These are phyloP conservation scores for Onygena corvina DNA, from an alignment of 2,329 filamentous ascomycete species.

Conservation along the genomic window DNA sequence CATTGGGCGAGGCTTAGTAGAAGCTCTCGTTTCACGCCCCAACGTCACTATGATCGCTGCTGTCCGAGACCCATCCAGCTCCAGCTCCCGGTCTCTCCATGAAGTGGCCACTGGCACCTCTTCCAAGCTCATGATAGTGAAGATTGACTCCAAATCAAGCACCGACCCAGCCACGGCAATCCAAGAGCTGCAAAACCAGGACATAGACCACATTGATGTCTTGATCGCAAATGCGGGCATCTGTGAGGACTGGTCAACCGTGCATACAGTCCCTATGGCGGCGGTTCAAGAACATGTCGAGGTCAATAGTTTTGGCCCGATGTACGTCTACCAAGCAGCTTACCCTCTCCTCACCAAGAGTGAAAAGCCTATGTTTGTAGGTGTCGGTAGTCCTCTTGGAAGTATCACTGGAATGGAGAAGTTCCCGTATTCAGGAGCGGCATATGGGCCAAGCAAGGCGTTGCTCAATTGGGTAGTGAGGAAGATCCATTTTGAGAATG, in stretches of 20 bases:
- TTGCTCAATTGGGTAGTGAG: not conserved
- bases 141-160: constrained; percentile 32
- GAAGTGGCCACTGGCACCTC: constrained; percentile 22
- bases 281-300: constrained; percentile 22
- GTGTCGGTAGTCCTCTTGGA: not conserved
- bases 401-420: not conserved
- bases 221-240: constrained; percentile 45
- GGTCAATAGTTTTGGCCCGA: constrained; percentile 28
- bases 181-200: constrained; percentile 20
- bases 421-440: not conserved
- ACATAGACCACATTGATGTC: constrained; percentile 32
- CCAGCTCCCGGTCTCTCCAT: constrained; percentile 9
- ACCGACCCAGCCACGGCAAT: constrained; percentile 27
- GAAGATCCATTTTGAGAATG: not conserved
- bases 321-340: constrained; percentile 38
- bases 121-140: constrained; percentile 32
- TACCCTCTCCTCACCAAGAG: constrained; percentile 29
- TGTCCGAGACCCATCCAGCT: constrained; percentile 14
- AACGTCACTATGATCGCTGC: constrained; percentile 23
- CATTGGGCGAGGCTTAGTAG: constrained; percentile 26
- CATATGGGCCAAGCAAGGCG: not conserved
- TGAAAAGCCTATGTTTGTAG: not conserved
- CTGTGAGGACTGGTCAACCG: constrained; percentile 13
- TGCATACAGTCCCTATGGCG: constrained; percentile 11
- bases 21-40: constrained; percentile 27